A percentile compares a stretch with the other conserved stretches of the same genome.
These are phyloP conservation scores for Neofusicoccum sp. DNA, from an alignment of 2,329 filamentous ascomycete species.

Conservation along the genomic window DNA sequence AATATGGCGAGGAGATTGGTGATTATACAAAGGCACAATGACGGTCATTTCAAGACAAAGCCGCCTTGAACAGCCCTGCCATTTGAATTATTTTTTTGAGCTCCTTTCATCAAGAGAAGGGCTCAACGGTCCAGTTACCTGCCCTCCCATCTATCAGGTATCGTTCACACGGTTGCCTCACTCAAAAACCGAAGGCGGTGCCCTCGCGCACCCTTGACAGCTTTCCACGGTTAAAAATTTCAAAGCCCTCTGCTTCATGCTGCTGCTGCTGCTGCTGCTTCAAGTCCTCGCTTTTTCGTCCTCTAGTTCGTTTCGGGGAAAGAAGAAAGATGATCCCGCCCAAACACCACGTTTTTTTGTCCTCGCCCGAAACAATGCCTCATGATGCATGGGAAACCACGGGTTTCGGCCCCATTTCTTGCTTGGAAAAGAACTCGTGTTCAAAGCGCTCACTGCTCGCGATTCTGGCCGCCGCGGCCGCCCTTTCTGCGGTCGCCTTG, in stretches of 20 bases:
- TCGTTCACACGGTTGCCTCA: not conserved
- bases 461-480: conserved; percentile 29
- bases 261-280: not conserved
- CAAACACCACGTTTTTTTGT: conserved; percentile 16
- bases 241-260: not conserved
- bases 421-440: not conserved
- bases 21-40: not conserved
- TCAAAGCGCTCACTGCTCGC: conserved; percentile 20
- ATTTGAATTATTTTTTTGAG: conserved; percentile 5
- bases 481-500: conserved; percentile 35
- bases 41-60: not conserved
- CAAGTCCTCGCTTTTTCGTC: not conserved
- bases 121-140: not conserved
- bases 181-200: not conserved
- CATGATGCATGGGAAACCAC: conserved; percentile 17
- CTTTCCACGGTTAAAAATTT: not conserved
- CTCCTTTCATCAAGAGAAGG: not conserved
- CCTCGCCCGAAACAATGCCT: conserved; percentile 8
- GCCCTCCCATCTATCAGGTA: conserved; percentile 7
- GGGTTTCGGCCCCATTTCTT: not conserved
- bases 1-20: too few relatives aligned
- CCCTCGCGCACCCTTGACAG: not conserved
- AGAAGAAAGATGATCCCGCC: conserved; percentile 12
- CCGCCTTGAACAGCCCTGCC: not conserved
- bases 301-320: not conserved